Evolutionary conservation across 2,329 filamentous ascomycete species (phyloP).

Genomic region (Gnomoniopsis sp.): DNA sequence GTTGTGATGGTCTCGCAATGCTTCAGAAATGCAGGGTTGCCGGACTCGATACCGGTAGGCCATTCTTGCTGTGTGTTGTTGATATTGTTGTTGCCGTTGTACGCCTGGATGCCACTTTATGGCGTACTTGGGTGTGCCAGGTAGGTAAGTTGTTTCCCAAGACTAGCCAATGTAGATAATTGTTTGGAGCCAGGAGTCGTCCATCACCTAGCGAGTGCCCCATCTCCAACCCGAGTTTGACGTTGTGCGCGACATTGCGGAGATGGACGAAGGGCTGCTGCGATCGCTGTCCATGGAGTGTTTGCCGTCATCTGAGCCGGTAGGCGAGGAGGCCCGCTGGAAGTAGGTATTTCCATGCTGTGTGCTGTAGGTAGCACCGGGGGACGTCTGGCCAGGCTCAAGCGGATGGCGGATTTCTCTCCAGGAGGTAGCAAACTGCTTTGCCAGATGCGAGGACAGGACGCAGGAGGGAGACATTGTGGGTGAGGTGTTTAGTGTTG

Average conservation of each 20-base stretch:
- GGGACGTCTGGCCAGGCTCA: conserved; percentile 21
- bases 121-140: too few relatives aligned
- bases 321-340: conserved; percentile 33
- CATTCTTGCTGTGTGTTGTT: too few relatives aligned
- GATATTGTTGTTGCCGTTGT: too few relatives aligned
- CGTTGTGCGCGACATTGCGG: conserved; percentile 28
- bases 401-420: conserved; percentile 43
- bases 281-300: conserved; percentile 46
- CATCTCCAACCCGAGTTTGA: conserved; percentile 31
- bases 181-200: neutral
- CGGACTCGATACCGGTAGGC: neutral
- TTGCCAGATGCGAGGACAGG: conserved; percentile 59
- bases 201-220: conserved; percentile 8
- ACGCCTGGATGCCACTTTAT: too few relatives aligned
- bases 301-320: conserved; percentile 31
- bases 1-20: neutral
- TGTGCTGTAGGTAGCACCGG: conserved; percentile 19
- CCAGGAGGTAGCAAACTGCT: conserved; percentile 59
- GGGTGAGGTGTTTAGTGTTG: conserved; percentile 8
- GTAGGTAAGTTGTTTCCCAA: neutral
- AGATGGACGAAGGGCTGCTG: conserved; percentile 19
- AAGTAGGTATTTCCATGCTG: conserved; percentile 28
- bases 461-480: conserved; percentile 58
- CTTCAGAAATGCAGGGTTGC: neutral
- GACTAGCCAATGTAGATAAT: neutral